A percentile compares a stretch with the other conserved stretches of the same genome.
Conservation (phyloP, 1,139 yeast genomes). For the Meyerozyma elateridarum region DNA sequence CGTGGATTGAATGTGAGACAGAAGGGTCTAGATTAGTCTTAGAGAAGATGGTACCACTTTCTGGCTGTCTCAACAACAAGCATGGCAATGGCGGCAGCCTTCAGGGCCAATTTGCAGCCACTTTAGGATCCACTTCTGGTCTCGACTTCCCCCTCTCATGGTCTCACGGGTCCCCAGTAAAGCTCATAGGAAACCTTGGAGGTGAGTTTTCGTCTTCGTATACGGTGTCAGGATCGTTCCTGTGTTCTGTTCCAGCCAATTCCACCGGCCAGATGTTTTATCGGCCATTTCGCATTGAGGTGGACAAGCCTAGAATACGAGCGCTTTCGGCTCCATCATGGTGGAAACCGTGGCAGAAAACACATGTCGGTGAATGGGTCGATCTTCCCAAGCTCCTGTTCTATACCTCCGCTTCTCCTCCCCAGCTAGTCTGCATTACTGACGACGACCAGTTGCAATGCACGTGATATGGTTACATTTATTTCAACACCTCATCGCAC, state of each 20-base stretch:
- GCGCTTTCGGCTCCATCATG: conserved; percentile 4
- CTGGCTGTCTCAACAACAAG: conserved; percentile 17
- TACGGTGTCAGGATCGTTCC: conserved; percentile 13
- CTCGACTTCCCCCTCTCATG: conserved; percentile 13
- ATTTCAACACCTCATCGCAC: no score
- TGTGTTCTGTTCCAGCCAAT: conserved; percentile 17
- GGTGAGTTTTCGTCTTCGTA: conserved; percentile 9
- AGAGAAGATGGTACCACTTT: conserved; percentile 12
- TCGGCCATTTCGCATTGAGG: conserved; percentile 14
- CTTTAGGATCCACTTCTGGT: conserved; percentile 13
- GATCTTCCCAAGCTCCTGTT: background rate
- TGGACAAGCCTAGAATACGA: conserved; percentile 13
- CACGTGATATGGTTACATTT: conserved; percentile 3
- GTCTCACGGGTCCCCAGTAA: background rate
- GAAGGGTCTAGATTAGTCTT: background rate
- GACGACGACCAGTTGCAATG: conserved; percentile 7
- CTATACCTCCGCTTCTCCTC: conserved; percentile 1
- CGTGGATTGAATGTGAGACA: conserved; percentile 1
- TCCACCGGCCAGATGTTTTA: conserved; percentile 19
- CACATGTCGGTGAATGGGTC: background rate
- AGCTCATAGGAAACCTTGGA: background rate
- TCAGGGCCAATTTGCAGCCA: conserved; percentile 12
- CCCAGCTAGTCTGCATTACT: conserved; percentile 9
- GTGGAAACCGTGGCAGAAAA: no score
- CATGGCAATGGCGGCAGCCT: conserved; percentile 21